These are phyloP conservation scores for Austroboletus eburneus DNA, from an alignment of 768 basidiomycete species.

Conservation along the genomic window DNA sequence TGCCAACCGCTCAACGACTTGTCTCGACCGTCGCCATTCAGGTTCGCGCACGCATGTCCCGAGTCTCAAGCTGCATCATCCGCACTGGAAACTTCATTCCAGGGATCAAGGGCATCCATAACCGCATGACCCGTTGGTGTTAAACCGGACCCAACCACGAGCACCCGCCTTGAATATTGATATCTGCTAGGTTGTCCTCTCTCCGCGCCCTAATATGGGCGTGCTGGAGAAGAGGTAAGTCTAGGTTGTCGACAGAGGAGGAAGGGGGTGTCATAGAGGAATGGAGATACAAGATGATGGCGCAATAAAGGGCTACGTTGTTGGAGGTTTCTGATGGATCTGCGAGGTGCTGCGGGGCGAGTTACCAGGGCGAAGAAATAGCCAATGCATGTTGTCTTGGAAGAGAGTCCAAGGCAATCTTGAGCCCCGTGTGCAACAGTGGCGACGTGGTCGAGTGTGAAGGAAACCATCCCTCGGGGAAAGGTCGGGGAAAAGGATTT, in stretches of 20 bases:
- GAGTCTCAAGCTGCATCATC: constrained; percentile 1
- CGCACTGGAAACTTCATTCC: constrained; percentile 2
- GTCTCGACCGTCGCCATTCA: background rate
- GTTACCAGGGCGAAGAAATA: background rate
- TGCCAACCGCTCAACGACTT: background rate
- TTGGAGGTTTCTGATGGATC: constrained; percentile 1
- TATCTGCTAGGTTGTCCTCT: too few relatives aligned
- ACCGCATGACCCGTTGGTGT: too few relatives aligned
- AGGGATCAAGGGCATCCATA: background rate
- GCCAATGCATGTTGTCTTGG: background rate
- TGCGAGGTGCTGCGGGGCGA: background rate
- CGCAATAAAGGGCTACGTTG: too few relatives aligned
- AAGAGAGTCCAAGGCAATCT: background rate
- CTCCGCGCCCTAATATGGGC: constrained; percentile 19
- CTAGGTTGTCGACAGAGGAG: background rate
- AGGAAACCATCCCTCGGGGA: background rate
- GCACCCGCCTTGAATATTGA: too few relatives aligned
- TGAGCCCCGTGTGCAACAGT: too few relatives aligned
- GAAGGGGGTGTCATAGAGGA: background rate
- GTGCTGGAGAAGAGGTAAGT: constrained; percentile 11
- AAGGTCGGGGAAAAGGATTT: background rate
- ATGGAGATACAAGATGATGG: background rate
- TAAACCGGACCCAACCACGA: too few relatives aligned
- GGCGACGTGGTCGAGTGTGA: background rate
- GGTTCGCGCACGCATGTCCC: background rate